phyloP scores from a whole-genome alignment of 164 flowering plant species.

The Tetrastigma voinierianum region DNA sequence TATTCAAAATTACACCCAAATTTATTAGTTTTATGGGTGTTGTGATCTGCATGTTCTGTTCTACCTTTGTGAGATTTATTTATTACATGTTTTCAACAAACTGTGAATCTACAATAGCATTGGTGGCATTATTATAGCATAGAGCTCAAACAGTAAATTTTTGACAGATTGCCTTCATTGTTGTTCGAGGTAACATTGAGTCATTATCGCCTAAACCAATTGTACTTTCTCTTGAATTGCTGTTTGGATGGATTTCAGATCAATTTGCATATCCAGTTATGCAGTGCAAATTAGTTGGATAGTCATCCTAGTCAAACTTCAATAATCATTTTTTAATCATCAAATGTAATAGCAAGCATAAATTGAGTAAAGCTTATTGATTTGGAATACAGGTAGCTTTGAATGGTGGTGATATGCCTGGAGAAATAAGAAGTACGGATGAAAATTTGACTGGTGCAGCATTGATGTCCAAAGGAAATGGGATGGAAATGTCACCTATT shows the following conservation, averaged over 20 bases:
- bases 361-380: slow-evolving; percentile 6
- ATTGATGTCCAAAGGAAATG: slow-evolving; percentile 4
- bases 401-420: slow-evolving; percentile 12
- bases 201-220: no score
- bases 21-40: background rate
- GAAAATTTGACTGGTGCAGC: background rate
- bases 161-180: background rate
- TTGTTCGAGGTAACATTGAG: no score
- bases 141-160: background rate
- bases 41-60: background rate
- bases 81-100: slow-evolving; percentile 3
- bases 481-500: background rate
- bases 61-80: background rate
- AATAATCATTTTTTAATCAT: background rate
- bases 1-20: background rate
- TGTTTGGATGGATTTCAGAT: background rate
- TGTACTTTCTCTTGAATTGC: background rate
- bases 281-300: background rate
- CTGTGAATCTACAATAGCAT: background rate
- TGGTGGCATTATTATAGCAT: background rate
- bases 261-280: background rate
- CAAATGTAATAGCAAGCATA: background rate
- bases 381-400: slow-evolving; percentile 22
- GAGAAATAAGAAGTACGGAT: slow-evolving; percentile 9
- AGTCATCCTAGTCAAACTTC: background rate